These are phyloP conservation scores for Metschnikowia santaceciliae DNA, from an alignment of 805 yeast species.

Conservation along the genomic window DNA sequence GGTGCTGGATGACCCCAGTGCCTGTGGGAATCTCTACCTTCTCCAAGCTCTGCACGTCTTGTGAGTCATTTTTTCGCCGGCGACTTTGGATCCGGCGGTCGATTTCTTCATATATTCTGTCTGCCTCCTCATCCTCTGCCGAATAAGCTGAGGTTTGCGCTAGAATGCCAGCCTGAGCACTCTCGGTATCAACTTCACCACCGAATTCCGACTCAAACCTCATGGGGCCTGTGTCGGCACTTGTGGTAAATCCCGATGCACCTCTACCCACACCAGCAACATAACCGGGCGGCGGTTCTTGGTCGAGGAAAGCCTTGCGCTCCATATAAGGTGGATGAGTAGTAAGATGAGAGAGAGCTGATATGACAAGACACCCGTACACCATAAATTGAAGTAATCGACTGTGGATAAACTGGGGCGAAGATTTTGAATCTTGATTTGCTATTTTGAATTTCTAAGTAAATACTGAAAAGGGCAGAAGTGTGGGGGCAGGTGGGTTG, in stretches of 20 bases:
- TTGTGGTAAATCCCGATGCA: conserved; percentile 87
- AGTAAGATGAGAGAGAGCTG: neutral
- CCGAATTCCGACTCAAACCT: conserved; percentile 17
- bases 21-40: conserved; percentile 15
- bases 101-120: conserved; percentile 58
- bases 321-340: conserved; percentile 7
- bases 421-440: neutral
- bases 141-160: conserved; percentile 20
- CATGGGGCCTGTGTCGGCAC: conserved; percentile 63
- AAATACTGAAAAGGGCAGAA: neutral
- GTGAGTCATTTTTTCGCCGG: conserved; percentile 16
- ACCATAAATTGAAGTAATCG: neutral
- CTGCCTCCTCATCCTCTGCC: conserved; percentile 76
- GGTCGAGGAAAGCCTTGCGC: conserved; percentile 56
- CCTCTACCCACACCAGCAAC: conserved; percentile 94
- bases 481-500: neutral
- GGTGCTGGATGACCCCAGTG: conserved; percentile 29
- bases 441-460: neutral
- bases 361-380: neutral
- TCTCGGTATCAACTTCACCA: conserved; percentile 24
- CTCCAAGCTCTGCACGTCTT: conserved; percentile 1
- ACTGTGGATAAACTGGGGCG: too few species aligned
- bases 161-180: conserved; percentile 31
- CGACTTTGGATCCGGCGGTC: conserved; percentile 46
- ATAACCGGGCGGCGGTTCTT: conserved; percentile 85